Base-by-base conservation (phyloP, 1,139 yeast genomes). In the Spencermartinsiella ligniputridi region DNA sequence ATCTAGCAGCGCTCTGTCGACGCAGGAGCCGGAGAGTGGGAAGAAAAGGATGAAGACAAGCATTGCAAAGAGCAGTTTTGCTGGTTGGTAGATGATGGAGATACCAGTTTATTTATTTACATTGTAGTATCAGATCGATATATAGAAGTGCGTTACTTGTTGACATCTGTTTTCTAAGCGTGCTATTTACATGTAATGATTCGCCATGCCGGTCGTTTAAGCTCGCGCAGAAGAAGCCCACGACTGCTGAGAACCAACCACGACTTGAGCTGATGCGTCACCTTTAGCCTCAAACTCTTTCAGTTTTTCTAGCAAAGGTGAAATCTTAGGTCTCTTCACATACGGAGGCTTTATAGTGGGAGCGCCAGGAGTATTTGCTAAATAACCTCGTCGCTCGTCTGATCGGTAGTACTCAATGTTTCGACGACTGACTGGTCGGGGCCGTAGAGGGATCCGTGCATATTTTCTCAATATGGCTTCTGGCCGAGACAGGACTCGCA, bases 391-490 rank as follows among this genome's bases (percentile, higher is more conserved):
- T 60, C 79, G 81, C 32, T 74, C 81, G 4, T 76, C 75, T 62
- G 79, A 76, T 39, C 92, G 78, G 67, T 92, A 92, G 66, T 74
- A 88, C 50, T 78, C 79, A 49, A 92, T 81, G 58, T 84, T 89
- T 68, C 87, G 83, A 66, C 87, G 79, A 55, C 78, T 81, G 6
- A 83, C 83, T 19, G 98, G 98, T 65, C 90, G 78, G 3, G 97
- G 94, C 43, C 79, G 81, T 52, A 88, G 67, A 22, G 97, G 97
- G 19, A 90, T 68, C 52, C 89, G 79, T 17, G 94, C 96, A 59
- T 78, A 81, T 55, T 76, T 82, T 51, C 74, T 67, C 42, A 84
- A 64, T 55, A 81, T 83, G 62, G 80, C 74, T 42, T 79, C 77
- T 11, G 98, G 97, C 41, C 83, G 68, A 39, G 88, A 71, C 58